Evolutionary conservation across 257 asterid genomes (phyloP), one percentile per base, ranked within the genome.

Genomic region (Coffea canephora): DNA sequence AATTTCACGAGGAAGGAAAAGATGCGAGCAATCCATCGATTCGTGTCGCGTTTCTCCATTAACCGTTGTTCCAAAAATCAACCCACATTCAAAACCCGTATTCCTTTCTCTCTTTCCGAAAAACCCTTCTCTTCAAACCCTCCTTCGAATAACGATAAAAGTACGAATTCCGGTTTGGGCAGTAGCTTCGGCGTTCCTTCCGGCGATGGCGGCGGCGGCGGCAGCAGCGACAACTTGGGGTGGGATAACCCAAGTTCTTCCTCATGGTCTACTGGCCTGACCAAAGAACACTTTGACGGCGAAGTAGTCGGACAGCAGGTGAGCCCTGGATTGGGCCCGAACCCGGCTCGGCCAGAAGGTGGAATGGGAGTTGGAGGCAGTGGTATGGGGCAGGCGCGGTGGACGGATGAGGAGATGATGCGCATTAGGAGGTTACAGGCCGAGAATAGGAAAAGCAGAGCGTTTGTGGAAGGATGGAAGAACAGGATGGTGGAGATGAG

Each of bases 211-310:
- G 70, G 84, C 73, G 89, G 88, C 3, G 70, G 83, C 71, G 89
- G 80, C 2, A 67, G 84, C 73, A 88, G 10, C 14, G 80, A 81
- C 48, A 75, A 45, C 71, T 50, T 89, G 82, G 91, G 90, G n/a
- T 95, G 98, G 98, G 97, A 89, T 31, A 69, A 13, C 8, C 91
- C 85, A 21, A 64, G 86, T 23, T 87, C 91, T 36, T 87, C 98
- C 23, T 83, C 87, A 46, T 95, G 99, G 99, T 90, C 97, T 48
- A 90, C 97, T 57, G 98, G 99, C 50, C 81, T 93, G 18, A 93
- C 99, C 31, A 91, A 86, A 81, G 98, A 93, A 80, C 97, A 95
- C 85, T 93, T 93, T 75, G 97, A 88, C 64, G 99, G 99, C 23
- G 95, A 92, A 83, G 90, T 78, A 6, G 84, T 95, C 31, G 99